A percentile compares a stretch with the other conserved stretches of the same genome.
phyloP scores from a whole-genome alignment of 192 early-diverging fungal genomes.

The Coemansia umbellata region DNA sequence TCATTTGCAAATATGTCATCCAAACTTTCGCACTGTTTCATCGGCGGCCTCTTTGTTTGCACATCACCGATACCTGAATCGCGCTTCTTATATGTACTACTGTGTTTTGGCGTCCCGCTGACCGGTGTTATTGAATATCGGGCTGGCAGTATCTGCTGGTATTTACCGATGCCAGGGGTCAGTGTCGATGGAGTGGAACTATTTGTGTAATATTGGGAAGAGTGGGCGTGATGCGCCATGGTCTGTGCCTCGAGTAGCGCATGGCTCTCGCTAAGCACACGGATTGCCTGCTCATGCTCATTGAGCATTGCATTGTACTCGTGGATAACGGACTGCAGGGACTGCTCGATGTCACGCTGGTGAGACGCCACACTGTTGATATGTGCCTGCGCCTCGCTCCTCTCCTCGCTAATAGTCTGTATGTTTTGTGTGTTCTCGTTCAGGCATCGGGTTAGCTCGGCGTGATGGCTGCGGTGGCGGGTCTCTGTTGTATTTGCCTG shows the following conservation, averaged over 20 bases:
- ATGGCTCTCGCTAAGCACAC: conserved; percentile 21
- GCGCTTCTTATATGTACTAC: background rate
- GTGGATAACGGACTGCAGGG: conserved; percentile 9
- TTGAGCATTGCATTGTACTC: conserved; percentile 36
- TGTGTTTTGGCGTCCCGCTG: too few relatives aligned
- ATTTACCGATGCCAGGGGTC: too few relatives aligned
- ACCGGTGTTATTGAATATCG: too few relatives aligned
- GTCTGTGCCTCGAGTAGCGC: conserved; percentile 19
- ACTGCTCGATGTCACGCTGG: conserved; percentile 10
- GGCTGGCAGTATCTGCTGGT: too few relatives aligned
- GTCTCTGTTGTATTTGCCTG: background rate
- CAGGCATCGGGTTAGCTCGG: background rate
- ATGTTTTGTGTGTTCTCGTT: background rate
- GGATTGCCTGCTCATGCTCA: conserved; percentile 40
- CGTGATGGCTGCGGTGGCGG: conserved; percentile 2
- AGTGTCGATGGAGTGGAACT: too few relatives aligned
- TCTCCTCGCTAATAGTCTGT: background rate
- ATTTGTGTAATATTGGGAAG: too few relatives aligned
- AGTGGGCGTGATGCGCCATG: background rate
- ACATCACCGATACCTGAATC: conserved; percentile 2
- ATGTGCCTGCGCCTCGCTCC: conserved; percentile 13
- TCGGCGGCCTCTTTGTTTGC: background rate
- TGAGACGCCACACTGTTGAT: background rate
- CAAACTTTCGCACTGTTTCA: conserved; percentile 16
- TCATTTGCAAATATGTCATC: conserved; percentile 39